Base-by-base conservation (phyloP, 2,329 filamentous ascomycete species). In the Paraconiothyrium sp. region DNA sequence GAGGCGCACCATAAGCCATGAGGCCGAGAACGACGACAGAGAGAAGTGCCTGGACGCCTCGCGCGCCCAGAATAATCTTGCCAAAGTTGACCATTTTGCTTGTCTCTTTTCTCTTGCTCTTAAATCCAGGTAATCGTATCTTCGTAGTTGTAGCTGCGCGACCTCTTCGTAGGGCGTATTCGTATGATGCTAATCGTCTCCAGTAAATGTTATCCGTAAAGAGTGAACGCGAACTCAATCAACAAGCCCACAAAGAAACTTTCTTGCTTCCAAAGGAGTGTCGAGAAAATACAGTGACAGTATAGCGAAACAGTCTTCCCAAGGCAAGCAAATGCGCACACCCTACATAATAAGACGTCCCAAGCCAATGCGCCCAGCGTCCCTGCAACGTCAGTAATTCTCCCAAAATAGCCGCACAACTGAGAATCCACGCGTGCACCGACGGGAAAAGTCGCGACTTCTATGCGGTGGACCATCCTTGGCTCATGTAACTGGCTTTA, bases 11-110 rank as follows among this genome's bases (percentile, higher is more conserved):
- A 73, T 94, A 93, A 56, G 85, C 90, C 51, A 88, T 90, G 39
- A 96, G 79, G 24, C 90, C 92, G 10, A 97, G 86, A 69, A 93
- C 88, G 67, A 94, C 88, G 64, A 95, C 82, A 39, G 89, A 84
- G 70, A 96, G 86, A 44, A 92, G 67, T 11, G 83, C 85, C 71
- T 94, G 90, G 54, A 87, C 81, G 61, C 86, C 84, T 75, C 93
- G 91, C 66, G 91, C 82, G 44, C 89, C 86, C 67, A 88, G 82
- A 43, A 88, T 81, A 13, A 56, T 24, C 27, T 44, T 44, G 20
- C 32, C 34, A 20, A 1, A 48, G 13, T 27, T 20, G 32, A 44
- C 54, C 43, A 56, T 47, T 7, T 4, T 46, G 7, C 16, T 24
- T 54, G 39, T 32, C 20, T 16, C 7, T 27, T 22, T 34, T 51